A percentile compares a stretch with the other conserved stretches of the same genome.
These are phyloP conservation scores for Clarireedia monteithiana DNA, from an alignment of 2,329 filamentous ascomycete genomes.

Conservation along the genomic window DNA sequence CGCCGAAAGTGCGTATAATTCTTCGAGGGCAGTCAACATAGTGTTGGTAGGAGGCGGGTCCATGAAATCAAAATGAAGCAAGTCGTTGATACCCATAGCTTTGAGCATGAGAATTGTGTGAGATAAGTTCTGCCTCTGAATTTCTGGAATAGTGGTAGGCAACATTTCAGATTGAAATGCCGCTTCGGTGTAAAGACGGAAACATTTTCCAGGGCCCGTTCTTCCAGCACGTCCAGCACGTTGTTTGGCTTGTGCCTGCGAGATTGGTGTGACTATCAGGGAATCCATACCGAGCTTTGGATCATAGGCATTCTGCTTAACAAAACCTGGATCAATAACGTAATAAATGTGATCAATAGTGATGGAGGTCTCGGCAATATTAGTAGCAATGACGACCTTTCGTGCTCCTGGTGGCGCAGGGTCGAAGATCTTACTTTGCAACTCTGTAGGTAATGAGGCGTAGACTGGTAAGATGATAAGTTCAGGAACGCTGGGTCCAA, in stretches of 20 bases:
- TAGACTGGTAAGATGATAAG: slow-evolving; percentile 92
- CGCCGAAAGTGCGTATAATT: slow-evolving; percentile 94
- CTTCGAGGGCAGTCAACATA: slow-evolving; percentile 93
- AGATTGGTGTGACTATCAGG: slow-evolving; percentile 90
- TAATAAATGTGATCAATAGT: slow-evolving; percentile 99
- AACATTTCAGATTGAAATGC: slow-evolving; percentile 98
- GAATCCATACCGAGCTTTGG: slow-evolving; percentile 94
- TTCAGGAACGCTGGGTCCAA: slow-evolving; percentile 83
- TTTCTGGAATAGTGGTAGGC: slow-evolving; percentile 93
- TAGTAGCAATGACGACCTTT: slow-evolving; percentile 91
- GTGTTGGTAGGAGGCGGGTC: slow-evolving; percentile 96
- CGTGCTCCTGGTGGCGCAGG: slow-evolving; percentile 78
- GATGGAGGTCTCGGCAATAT: slow-evolving; percentile 95
- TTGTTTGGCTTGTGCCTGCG: slow-evolving; percentile 94
- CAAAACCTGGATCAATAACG: slow-evolving; percentile 98
- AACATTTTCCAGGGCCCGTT: slow-evolving; percentile 97
- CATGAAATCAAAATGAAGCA: slow-evolving; percentile 98
- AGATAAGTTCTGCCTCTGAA: slow-evolving; percentile 86
- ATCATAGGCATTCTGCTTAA: slow-evolving; percentile 99
- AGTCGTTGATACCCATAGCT: slow-evolving; percentile 89
- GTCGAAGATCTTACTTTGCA: slow-evolving; percentile 94
- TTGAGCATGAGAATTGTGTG: slow-evolving; percentile 95
- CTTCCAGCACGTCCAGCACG: slow-evolving; percentile 97
- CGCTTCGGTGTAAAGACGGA: slow-evolving; percentile 88
- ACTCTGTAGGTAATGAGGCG: slow-evolving; percentile 81